Percentiles rank a stretch among this genome's conserved stretches.
Evolutionary conservation across 305 asterid species (phyloP).

Genomic region (Withania somnifera): DNA sequence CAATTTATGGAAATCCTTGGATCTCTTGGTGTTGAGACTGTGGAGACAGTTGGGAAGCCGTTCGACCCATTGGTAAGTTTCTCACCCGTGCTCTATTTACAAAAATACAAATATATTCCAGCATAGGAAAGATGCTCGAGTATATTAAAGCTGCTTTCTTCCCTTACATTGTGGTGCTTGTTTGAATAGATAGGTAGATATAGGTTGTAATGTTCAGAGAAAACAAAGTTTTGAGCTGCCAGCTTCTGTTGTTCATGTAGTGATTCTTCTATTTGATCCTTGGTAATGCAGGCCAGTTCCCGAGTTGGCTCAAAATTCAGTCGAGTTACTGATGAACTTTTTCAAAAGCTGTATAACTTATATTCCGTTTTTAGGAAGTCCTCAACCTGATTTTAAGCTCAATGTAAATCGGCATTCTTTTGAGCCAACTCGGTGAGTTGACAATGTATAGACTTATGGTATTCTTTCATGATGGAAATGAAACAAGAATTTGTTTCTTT

Average conservation of each 20-base stretch:
- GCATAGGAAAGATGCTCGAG: background rate
- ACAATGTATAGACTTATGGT: conserved; percentile 17
- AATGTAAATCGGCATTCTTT: conserved; percentile 24
- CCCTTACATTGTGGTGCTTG: background rate
- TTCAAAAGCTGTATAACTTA: conserved; percentile 47
- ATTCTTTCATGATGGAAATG: background rate
- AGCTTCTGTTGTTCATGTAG: conserved; percentile 4
- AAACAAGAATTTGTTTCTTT: background rate
- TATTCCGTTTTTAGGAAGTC: conserved; percentile 52
- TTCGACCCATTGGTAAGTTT: conserved; percentile 69
- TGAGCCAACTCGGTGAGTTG: conserved; percentile 71
- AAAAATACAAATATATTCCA: background rate
- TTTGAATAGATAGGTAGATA: background rate
- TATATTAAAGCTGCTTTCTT: background rate
- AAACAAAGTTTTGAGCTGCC: background rate
- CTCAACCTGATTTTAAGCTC: conserved; percentile 43
- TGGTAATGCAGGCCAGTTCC: conserved; percentile 60
- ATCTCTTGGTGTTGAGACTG: conserved; percentile 56
- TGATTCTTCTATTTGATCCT: conserved; percentile 29
- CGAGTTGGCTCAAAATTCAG: conserved; percentile 62
- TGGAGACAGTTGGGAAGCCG: conserved; percentile 52
- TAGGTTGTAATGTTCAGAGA: background rate
- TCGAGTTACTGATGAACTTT: conserved; percentile 44
- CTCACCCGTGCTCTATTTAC: background rate
- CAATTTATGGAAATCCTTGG: conserved; percentile 69